Percentiles rank a stretch among this genome's conserved stretches.
These are phyloP conservation scores for Talaromyces wortmannii DNA, from an alignment of 495 filamentous ascomycete genomes.

Conservation along the genomic window DNA sequence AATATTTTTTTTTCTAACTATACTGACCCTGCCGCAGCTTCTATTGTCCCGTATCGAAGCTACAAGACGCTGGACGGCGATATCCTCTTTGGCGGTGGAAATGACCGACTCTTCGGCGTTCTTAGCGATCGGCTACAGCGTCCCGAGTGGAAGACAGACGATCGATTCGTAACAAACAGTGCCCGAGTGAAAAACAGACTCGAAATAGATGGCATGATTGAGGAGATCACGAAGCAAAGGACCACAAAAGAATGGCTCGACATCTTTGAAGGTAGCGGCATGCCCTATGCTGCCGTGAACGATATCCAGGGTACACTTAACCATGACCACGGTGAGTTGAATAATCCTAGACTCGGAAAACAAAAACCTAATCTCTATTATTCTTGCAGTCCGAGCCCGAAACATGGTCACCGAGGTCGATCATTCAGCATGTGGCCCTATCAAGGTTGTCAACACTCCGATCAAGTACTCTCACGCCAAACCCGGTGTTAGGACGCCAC, in stretches of 20 bases:
- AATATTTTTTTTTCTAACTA: not conserved
- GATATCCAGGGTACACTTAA: constrained; percentile 79
- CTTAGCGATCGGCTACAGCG: constrained; percentile 72
- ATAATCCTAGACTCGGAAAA: too few relatives aligned
- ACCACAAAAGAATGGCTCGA: constrained; percentile 88
- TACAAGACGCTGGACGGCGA: constrained; percentile 93
- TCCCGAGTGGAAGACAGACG: constrained; percentile 72
- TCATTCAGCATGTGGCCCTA: constrained; percentile 73
- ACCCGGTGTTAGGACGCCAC: constrained; percentile 70
- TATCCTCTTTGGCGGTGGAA: constrained; percentile 87
- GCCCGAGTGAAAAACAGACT: constrained; percentile 71
- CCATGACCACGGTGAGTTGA: constrained; percentile 64
- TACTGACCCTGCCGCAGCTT: constrained; percentile 47
- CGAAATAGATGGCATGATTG: constrained; percentile 70
- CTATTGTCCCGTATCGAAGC: constrained; percentile 89
- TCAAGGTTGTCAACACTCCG: constrained; percentile 90
- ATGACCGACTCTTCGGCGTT: constrained; percentile 84
- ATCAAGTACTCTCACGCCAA: constrained; percentile 86
- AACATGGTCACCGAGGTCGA: constrained; percentile 85
- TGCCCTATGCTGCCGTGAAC: constrained; percentile 95
- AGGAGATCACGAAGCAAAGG: constrained; percentile 62
- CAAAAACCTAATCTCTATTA: not conserved
- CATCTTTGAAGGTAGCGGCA: constrained; percentile 78
- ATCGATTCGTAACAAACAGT: constrained; percentile 73
- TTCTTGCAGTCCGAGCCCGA: constrained; percentile 59